phyloP scores from a whole-genome alignment of 805 yeast species.

The Metschnikowia picachoensis region DNA sequence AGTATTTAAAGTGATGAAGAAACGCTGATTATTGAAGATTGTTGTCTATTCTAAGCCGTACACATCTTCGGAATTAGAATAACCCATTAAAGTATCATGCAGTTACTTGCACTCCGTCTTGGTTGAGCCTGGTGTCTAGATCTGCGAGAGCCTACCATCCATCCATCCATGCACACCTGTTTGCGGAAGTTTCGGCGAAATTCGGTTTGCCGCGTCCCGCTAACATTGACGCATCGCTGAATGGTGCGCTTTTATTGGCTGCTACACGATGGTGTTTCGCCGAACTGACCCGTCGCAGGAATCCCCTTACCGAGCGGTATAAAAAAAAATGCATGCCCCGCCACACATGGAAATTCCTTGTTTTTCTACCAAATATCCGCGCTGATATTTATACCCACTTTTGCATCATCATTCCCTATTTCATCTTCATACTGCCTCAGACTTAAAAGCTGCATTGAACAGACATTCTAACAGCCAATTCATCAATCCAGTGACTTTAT shows the following conservation, averaged over 20 bases:
- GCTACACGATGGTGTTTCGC: neutral
- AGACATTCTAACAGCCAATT: no score
- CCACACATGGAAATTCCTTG: neutral
- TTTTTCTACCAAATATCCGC: neutral
- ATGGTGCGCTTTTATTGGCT: neutral
- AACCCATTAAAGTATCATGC: neutral
- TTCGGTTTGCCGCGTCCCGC: neutral
- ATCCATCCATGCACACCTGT: neutral
- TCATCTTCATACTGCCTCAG: neutral
- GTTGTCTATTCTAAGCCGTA: no score
- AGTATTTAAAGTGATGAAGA: no score
- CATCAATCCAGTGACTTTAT: no score
- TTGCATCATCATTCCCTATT: neutral
- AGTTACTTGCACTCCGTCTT: neutral
- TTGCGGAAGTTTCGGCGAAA: slow-evolving; percentile 7
- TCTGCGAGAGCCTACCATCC: neutral
- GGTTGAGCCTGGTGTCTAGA: no score
- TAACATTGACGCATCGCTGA: slow-evolving; percentile 3
- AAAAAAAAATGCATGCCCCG: neutral
- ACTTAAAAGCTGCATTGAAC: no score
- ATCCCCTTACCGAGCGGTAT: neutral
- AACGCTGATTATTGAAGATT: no score
- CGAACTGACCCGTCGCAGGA: slow-evolving; percentile 1
- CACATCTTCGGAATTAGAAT: no score
- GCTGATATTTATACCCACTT: neutral